Conservation (phyloP, 305 asterid species). For the Fraxinus baroniana region DNA sequence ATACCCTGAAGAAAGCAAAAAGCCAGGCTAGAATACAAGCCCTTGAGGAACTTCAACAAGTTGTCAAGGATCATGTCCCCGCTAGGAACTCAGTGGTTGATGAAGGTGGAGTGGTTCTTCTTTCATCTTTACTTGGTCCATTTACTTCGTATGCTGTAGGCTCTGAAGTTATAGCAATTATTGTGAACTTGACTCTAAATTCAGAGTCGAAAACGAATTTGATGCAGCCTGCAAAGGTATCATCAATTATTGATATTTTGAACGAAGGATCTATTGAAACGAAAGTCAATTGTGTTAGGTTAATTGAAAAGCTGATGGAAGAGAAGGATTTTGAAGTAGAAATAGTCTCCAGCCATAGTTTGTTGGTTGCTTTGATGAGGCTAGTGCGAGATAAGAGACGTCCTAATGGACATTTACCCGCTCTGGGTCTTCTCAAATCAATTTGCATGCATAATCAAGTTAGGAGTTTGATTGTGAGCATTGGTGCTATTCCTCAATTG, state of each 20-base stretch:
- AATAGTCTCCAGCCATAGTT: constrained; percentile 51
- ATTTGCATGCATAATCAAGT: constrained; percentile 38
- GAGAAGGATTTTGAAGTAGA: constrained; percentile 46
- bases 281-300: constrained; percentile 40
- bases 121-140: constrained; percentile 62
- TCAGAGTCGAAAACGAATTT: constrained; percentile 37
- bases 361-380: constrained; percentile 58
- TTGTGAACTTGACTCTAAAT: constrained; percentile 41
- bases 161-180: constrained; percentile 49
- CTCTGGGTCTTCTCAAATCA: constrained; percentile 44
- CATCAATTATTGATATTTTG: constrained; percentile 45
- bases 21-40: constrained; percentile 51
- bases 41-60: constrained; percentile 42
- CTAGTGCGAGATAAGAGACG: constrained; percentile 50
- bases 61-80: constrained; percentile 39
- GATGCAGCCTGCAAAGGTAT: constrained; percentile 59
- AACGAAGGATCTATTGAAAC: constrained; percentile 54
- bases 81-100: constrained; percentile 53
- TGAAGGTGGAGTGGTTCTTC: constrained; percentile 48
- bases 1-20: constrained; percentile 43
- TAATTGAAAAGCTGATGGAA: constrained; percentile 46
- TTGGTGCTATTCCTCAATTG: constrained; percentile 57
- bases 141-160: constrained; percentile 64
- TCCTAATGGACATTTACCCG: constrained; percentile 45
- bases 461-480: constrained; percentile 40